Base-by-base conservation (phyloP, 192 early-diverging fungal species). In the Polychytrium aggregatum region DNA sequence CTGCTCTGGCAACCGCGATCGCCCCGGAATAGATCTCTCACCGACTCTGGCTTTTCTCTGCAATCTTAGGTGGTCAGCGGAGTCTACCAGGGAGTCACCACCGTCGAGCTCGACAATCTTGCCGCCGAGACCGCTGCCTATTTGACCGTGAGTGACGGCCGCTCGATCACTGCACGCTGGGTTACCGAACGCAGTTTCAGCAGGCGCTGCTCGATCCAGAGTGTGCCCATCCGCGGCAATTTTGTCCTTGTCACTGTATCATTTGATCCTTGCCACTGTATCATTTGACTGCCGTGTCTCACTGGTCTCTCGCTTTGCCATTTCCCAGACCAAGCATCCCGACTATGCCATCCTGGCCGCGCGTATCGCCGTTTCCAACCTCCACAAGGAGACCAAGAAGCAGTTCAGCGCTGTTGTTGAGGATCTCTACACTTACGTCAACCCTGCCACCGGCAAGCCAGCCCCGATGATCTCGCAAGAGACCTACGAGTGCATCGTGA, bases 291-390 rank as follows among this genome's bases (percentile, higher is more conserved):
- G n/a, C n/a, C n/a, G n/a, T n/a, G n/a, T n/a, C n/a, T n/a, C n/a
- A n/a, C n/a, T n/a, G n/a, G n/a, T n/a, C n/a, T n/a, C n/a, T n/a
- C n/a, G n/a, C n/a, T n/a, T n/a, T n/a, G n/a, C n/a, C n/a, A 17
- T 38, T 22, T 25, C 37, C 26, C 44, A 75, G 73, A 90, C 87
- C 30, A 86, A 82, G 52, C 93, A 97, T 53, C 91, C 93, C 0
- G 93, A 97, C 70, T 97, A 93, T 63, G 91, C 93, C 9, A 80
- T 88, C 26, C 82, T 97, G 16, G 93, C 93, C 21, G 93, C 93
- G 33, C 84, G 93, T 30, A 92, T 97, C 59, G 91, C 90, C 50
- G 72, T 97, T 28, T 94, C 93, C 20, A 97, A 94, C 67, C 70
- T 97, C 52, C 71, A 76, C 62, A 76, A 79, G 55, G 72, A 78